Conservation (phyloP, 768 basidiomycete species). For the Termitomyces sp. region DNA sequence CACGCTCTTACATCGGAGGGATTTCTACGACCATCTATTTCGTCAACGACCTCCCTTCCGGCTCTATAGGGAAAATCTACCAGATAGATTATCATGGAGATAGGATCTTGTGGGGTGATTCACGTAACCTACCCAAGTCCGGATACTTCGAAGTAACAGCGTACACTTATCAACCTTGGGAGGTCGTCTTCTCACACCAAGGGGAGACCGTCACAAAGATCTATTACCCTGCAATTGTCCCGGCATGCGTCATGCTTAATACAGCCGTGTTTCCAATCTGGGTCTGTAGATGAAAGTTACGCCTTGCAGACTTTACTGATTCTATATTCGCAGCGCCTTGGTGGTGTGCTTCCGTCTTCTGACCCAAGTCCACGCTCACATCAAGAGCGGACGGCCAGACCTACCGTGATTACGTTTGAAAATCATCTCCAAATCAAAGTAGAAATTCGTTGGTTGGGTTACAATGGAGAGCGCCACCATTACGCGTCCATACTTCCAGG, state of each 20-base stretch:
- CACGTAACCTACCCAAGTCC: not conserved
- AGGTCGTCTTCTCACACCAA: slow-evolving; percentile 1
- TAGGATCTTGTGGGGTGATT: not conserved
- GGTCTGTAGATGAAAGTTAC: not conserved
- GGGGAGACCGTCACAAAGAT: slow-evolving; percentile 1
- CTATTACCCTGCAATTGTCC: not conserved
- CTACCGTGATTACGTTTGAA: slow-evolving; percentile 12
- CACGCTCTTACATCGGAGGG: not conserved
- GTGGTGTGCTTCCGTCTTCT: not conserved
- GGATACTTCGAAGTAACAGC: not conserved
- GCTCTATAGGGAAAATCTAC: not conserved
- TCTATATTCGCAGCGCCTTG: not conserved
- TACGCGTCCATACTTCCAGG: slow-evolving; percentile 6
- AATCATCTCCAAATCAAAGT: slow-evolving; percentile 9
- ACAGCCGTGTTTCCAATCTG: not conserved
- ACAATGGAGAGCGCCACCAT: not conserved
- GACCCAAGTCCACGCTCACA: not conserved
- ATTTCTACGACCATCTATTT: not conserved
- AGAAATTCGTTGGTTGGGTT: slow-evolving; percentile 7
- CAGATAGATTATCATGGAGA: not conserved
- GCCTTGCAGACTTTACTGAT: not conserved
- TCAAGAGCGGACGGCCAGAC: not conserved
- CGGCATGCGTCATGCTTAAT: slow-evolving; percentile 2
- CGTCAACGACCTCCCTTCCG: not conserved
- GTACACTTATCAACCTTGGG: slow-evolving; percentile 8